Base-by-base conservation (phyloP, 768 basidiomycete genomes). In the Boletus speciosus region DNA sequence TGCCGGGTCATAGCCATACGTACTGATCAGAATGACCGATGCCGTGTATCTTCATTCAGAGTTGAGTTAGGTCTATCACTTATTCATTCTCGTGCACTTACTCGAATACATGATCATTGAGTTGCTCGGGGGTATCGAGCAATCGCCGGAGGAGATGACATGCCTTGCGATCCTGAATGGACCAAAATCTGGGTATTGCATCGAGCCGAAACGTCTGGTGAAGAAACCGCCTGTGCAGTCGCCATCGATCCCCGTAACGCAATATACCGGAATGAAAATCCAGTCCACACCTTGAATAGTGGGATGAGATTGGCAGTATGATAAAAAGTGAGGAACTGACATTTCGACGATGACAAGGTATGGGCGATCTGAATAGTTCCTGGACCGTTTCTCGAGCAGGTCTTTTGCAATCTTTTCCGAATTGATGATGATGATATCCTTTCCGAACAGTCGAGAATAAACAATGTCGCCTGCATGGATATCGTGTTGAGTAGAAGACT, bases 201-300 rank as follows among this genome's bases (percentile, higher is more conserved):
- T 51, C 38, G 2, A 3, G 12, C 2, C 36, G 19, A 15, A 60
- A 55, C 0, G 57, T 44, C 29, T 54, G 56, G 38, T 60, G 59
- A 16, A 60, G 49, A 27, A 59, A 27, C 4, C 49, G 59, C 16
- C 59, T 29, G 8, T 60, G 58, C 6, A 55, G 6, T 19, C 57
- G 48, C 60, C 59, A 61, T 21, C 2, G 14, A 25, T 56, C 49
- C 0, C 59, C 54, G 4, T 61, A 51, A 0, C 7, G 38, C 27
- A 57, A 2, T 0, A 41, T 0, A 6, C 4, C 19, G 1, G 57
- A 15, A 7, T 35, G 23, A 37, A 51, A 58, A 6, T 16, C 49
- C 10, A 51, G 0, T 8, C 56, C 56, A n/a, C 32, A 27, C 4
- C 56, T 57, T 5, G 8, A 34, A 31, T 48, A 40, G 2, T 19